These are phyloP conservation scores for Lipomyces sp. DNA, from an alignment of 805 yeast genomes.

Conservation along the genomic window DNA sequence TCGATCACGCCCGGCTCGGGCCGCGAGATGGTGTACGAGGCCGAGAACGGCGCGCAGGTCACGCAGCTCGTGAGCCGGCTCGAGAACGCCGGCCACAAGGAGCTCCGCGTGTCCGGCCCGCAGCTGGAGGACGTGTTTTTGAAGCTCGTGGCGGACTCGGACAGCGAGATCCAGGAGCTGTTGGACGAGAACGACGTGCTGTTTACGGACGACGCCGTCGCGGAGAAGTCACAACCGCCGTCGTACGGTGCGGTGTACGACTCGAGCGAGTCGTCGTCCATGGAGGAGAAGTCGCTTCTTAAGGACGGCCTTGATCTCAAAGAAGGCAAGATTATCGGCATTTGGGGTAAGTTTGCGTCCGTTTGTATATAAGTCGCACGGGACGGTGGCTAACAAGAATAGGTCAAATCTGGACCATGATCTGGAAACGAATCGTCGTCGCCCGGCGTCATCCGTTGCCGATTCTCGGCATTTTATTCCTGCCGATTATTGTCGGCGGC, in stretches of 20 bases:
- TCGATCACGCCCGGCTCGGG: conserved; percentile 34
- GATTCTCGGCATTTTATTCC: conserved; percentile 32
- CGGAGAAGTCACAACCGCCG: conserved; percentile 11
- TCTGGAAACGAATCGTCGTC: conserved; percentile 35
- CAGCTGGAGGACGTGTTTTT: conserved; percentile 38
- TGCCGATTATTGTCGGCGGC: conserved; percentile 37
- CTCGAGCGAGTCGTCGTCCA: conserved; percentile 3
- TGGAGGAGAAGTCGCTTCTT: conserved; percentile 10
- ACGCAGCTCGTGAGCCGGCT: conserved; percentile 29
- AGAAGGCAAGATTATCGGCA: conserved; percentile 24
- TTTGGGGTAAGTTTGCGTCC: conserved; percentile 8
- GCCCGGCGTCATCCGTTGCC: conserved; percentile 35
- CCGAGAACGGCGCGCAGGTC: conserved; percentile 31
- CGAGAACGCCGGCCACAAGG: conserved; percentile 29
- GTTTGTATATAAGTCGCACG: not conserved
- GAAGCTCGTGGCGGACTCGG: conserved; percentile 34
- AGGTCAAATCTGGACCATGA: conserved; percentile 35
- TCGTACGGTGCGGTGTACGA: conserved; percentile 19
- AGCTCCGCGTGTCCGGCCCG: conserved; percentile 38
- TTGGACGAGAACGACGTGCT: conserved; percentile 22
- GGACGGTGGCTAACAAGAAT: not conserved
- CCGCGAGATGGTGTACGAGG: conserved; percentile 31
- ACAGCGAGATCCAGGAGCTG: conserved; percentile 21
- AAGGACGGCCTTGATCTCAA: conserved; percentile 24
- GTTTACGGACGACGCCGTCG: conserved; percentile 21